These are phyloP conservation scores for Picocystis sp. DNA, from an alignment of 163 green algal genomes.

Conservation along the genomic window DNA sequence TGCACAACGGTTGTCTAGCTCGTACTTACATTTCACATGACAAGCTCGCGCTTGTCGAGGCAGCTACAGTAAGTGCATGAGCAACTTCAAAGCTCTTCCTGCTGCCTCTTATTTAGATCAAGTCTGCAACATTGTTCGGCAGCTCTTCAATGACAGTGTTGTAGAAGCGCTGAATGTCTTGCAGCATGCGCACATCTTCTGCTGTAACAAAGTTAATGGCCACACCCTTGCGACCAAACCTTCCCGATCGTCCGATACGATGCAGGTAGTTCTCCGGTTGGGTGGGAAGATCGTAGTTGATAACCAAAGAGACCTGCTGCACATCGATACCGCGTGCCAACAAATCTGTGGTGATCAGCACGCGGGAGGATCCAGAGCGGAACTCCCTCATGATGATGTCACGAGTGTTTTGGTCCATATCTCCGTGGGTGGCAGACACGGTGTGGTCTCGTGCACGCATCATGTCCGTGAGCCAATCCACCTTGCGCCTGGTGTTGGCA, in stretches of 20 bases:
- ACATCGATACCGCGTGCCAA: conserved; percentile 98
- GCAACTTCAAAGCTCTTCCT: too few relatives aligned
- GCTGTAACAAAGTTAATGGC: conserved; percentile 99
- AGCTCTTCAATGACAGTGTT: conserved; percentile 94
- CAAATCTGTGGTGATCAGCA: conserved; percentile 99
- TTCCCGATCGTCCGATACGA: conserved; percentile 89
- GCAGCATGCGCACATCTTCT: conserved; percentile 78
- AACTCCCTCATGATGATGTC: conserved; percentile 99
- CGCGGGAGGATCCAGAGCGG: conserved; percentile 88
- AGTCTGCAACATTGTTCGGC: conserved; percentile 89
- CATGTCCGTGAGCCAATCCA: conserved; percentile 20
- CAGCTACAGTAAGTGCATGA: too few relatives aligned
- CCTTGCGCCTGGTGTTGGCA: conserved; percentile 96
- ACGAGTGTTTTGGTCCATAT: conserved; percentile 99
- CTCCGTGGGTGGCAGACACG: conserved; percentile 94
- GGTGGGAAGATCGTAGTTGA: conserved; percentile 98
- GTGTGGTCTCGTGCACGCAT: conserved; percentile 98
- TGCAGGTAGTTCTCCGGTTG: conserved; percentile 99
- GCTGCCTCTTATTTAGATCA: conserved; percentile 54
- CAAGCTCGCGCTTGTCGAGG: too few relatives aligned
- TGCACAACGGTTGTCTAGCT: too few relatives aligned
- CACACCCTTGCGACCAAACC: conserved; percentile 98
- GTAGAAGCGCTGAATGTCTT: conserved; percentile 99
- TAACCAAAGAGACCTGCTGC: conserved; percentile 98
- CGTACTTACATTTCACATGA: too few relatives aligned